phyloP scores from a whole-genome alignment of 257 asterid genomes.

The Osmanthus fragrans region DNA sequence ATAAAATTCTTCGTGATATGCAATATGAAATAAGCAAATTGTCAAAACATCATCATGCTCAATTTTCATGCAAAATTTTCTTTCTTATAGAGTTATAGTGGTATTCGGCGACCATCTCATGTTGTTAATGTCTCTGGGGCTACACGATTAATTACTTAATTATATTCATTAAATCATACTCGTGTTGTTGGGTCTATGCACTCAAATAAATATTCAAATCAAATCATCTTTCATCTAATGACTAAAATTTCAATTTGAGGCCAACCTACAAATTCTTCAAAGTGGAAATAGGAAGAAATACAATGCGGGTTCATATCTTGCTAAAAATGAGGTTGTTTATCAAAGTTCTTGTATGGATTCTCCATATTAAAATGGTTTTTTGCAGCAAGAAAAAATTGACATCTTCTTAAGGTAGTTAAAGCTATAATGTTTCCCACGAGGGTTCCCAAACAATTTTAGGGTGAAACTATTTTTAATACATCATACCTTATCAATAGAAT shows the following conservation, averaged over 20 bases:
- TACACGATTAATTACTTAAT: no score
- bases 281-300: background rate
- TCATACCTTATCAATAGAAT: no score
- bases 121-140: background rate
- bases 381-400: background rate
- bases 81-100: background rate
- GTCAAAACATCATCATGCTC: background rate
- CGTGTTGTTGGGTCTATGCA: no score
- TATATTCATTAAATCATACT: no score
- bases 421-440: background rate
- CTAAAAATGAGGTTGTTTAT: background rate
- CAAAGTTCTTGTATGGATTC: background rate
- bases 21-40: background rate
- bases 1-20: background rate
- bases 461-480: no score
- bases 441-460: background rate
- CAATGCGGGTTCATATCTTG: background rate
- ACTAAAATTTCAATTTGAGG: background rate
- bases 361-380: background rate
- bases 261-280: background rate
- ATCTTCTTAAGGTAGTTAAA: background rate
- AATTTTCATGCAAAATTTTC: no score
- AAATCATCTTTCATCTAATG: background rate
- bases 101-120: background rate
- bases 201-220: background rate